Evolutionary conservation across 495 filamentous ascomycete species (phyloP).

Genomic region (Corynascus novoguineensis): DNA sequence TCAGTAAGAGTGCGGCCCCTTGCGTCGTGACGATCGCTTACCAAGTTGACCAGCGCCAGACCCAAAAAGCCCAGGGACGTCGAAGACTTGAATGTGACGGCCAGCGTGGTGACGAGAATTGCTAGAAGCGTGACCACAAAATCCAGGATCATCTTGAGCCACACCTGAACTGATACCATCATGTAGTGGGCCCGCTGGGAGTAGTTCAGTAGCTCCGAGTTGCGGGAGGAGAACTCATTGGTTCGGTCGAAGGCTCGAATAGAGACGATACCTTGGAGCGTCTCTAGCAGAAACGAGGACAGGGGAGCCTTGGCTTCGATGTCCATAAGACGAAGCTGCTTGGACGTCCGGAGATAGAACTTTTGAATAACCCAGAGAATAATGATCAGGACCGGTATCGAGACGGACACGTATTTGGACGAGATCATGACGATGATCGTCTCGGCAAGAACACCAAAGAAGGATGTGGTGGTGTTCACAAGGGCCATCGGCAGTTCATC

Average conservation of each 20-base stretch:
- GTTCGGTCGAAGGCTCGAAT: conserved; percentile 46
- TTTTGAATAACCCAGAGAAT: conserved; percentile 46
- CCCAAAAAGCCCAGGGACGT: conserved; percentile 33
- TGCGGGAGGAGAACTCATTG: conserved; percentile 27
- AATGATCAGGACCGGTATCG: conserved; percentile 29
- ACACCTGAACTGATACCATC: conserved; percentile 43
- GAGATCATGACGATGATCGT: conserved; percentile 15
- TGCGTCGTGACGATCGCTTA: background rate
- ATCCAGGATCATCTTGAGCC: conserved; percentile 46
- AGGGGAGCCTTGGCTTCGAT: conserved; percentile 38
- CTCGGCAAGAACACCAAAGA: conserved; percentile 20
- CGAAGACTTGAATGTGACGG: conserved; percentile 31
- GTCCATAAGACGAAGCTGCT: conserved; percentile 54
- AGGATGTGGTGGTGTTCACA: conserved; percentile 12
- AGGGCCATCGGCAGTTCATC: conserved; percentile 10
- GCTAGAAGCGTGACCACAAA: conserved; percentile 39
- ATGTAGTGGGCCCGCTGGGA: conserved; percentile 44
- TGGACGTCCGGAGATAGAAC: conserved; percentile 53
- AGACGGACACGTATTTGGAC: conserved; percentile 10
- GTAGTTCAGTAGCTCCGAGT: conserved; percentile 46
- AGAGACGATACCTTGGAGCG: conserved; percentile 40
- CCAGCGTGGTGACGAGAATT: conserved; percentile 34
- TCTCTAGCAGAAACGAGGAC: conserved; percentile 38
- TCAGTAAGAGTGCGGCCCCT: background rate
- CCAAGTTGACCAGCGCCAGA: conserved; percentile 10